Base-by-base conservation (phyloP, 176 grass and related monocot species). In the Cenchrus fungigraminus region DNA sequence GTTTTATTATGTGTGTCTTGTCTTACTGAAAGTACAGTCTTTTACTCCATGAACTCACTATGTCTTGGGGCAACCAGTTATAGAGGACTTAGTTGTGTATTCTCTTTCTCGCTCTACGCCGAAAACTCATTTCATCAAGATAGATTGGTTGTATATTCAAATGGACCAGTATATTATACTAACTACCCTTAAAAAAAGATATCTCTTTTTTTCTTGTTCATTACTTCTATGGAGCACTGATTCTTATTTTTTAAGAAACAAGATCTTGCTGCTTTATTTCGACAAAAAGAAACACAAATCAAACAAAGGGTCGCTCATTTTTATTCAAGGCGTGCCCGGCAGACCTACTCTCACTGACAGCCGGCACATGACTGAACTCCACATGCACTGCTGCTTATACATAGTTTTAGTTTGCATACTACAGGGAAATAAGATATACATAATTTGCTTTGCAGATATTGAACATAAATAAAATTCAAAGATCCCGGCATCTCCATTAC, bases 41-140 rank as follows among this genome's bases (percentile, higher is more conserved):
- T 17, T 69, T 19, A 31, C 52, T 61, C 81, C 31, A 78, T 88
- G 52, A 50, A 10, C 11, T 82, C 0, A 4, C 53, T 42, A 51
- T 66, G 8, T 25, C 71, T 71, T 83, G 31, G 53, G 45, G 45
- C 20, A 83, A 12, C 15, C 7, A 12, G 80, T 65, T 76, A 29
- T 81, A 56, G 12, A 67, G 17, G 10, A 20, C 25, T 37, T 25
- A 25, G 58, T 42, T 77, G 71, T 3, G 50, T 28, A 43, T 40
- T 40, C 4, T 40, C 37, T 40, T 40, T 40, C 37, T 40, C 37
- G 37, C 0, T 4, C 37, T 40, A 40, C 37, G 4, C 37, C 2
- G 37, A 40, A 4, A 40, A 40, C 37, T 40, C 3, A 40, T 40
- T 40, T 40, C 37, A 40, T 40, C 37, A 40, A 40, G 37, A 40